phyloP scores from a whole-genome alignment of 331 rosid genomes.

The Dryas integrifolia region DNA sequence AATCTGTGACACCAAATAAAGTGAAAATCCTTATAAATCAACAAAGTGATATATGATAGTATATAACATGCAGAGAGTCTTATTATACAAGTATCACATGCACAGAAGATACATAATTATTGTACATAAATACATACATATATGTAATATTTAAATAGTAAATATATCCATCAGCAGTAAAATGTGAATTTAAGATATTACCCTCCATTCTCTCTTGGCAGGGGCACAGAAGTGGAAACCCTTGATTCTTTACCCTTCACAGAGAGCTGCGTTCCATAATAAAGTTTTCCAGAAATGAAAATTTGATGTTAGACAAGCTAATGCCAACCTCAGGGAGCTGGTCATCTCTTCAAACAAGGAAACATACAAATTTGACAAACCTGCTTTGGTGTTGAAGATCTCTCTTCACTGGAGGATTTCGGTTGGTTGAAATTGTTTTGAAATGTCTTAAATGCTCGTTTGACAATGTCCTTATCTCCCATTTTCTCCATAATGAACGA shows the following conservation, averaged over 20 bases:
- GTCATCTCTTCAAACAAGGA: constrained; percentile 1
- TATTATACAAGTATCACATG: constrained; percentile 13
- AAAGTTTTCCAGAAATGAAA: constrained; percentile 9
- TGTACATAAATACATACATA: too few relatives aligned
- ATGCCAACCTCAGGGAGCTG: not conserved
- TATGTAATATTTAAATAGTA: not conserved
- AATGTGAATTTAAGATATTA: constrained; percentile 32
- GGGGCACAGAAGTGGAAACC: constrained; percentile 46
- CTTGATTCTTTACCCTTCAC: constrained; percentile 50
- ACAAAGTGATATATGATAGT: not conserved
- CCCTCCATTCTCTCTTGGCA: constrained; percentile 67
- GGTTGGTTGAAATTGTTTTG: constrained; percentile 63
- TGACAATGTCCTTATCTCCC: constrained; percentile 96
- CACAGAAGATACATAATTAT: not conserved
- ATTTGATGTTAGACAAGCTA: constrained; percentile 7
- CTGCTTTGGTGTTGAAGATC: constrained; percentile 48
- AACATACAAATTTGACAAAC: constrained; percentile 30
- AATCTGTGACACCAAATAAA: not conserved
- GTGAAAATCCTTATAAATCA: not conserved
- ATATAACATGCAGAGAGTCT: not conserved
- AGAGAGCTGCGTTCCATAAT: constrained; percentile 41
- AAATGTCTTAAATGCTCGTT: constrained; percentile 86
- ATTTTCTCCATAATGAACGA: constrained; percentile 81
- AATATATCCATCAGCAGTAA: constrained; percentile 15
- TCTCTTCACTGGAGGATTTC: constrained; percentile 49